Evolutionary conservation across 768 basidiomycete species (phyloP).

Genomic region (Paxillus involutus): DNA sequence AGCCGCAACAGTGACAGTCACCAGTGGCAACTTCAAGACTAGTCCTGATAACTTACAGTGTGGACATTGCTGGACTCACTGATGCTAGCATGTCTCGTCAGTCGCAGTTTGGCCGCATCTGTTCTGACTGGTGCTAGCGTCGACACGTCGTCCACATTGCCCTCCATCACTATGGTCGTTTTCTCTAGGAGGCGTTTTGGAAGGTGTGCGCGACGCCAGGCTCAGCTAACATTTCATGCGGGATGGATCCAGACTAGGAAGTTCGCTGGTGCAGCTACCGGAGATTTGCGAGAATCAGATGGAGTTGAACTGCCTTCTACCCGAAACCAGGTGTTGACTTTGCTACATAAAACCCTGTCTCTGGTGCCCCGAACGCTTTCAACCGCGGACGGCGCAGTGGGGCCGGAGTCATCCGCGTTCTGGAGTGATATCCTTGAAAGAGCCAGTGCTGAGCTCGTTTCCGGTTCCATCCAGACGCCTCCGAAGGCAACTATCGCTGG

Average conservation of each 20-base stretch:
- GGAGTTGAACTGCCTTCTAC: background rate
- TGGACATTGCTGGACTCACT: background rate
- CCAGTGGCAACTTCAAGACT: no score
- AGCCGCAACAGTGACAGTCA: no score
- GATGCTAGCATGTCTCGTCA: slow-evolving; percentile 26
- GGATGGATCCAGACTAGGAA: background rate
- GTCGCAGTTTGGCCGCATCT: slow-evolving; percentile 8
- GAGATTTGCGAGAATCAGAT: background rate
- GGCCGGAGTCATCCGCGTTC: slow-evolving; percentile 37
- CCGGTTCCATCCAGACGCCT: slow-evolving; percentile 29
- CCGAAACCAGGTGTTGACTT: slow-evolving; percentile 37
- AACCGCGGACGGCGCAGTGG: slow-evolving; percentile 11
- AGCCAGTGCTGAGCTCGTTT: slow-evolving; percentile 31
- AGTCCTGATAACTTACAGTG: background rate
- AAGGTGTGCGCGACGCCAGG: background rate
- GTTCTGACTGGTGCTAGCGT: background rate
- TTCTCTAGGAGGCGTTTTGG: background rate
- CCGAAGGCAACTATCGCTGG: slow-evolving; percentile 48
- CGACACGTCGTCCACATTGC: background rate
- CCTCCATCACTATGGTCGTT: background rate
- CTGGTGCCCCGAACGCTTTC: slow-evolving; percentile 47
- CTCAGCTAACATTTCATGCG: background rate
- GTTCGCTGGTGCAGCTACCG: background rate
- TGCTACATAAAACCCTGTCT: slow-evolving; percentile 49
- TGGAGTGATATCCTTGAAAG: slow-evolving; percentile 47